These are phyloP conservation scores for Aspergillus sp. DNA, from an alignment of 2,329 filamentous ascomycete species.

Conservation along the genomic window DNA sequence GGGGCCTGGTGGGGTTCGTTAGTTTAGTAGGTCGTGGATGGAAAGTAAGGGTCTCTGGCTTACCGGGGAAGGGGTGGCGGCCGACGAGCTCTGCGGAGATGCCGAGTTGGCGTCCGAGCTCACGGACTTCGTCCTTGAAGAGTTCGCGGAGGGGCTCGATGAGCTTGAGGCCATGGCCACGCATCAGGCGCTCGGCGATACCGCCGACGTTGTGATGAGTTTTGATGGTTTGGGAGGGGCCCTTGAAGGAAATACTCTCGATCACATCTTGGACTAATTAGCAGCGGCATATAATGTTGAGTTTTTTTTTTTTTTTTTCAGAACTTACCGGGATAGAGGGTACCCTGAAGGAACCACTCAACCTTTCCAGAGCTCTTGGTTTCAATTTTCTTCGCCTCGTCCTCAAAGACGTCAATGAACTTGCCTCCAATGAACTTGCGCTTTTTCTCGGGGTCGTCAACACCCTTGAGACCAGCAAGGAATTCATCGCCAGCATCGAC, in stretches of 20 bases:
- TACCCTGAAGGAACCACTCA: constrained; percentile 85
- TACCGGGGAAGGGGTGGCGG: constrained; percentile 63
- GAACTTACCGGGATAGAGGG: constrained; percentile 63
- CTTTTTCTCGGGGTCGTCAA: constrained; percentile 81
- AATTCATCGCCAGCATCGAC: constrained; percentile 78
- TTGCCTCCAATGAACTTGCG: constrained; percentile 84
- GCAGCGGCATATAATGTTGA: not conserved
- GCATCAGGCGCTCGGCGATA: constrained; percentile 48
- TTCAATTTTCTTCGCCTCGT: constrained; percentile 73
- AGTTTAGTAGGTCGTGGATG: not conserved
- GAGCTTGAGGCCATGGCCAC: constrained; percentile 46
- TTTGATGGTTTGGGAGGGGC: constrained; percentile 70
- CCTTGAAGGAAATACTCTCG: constrained; percentile 71
- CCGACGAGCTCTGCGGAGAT: constrained; percentile 74
- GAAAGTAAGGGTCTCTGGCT: not conserved
- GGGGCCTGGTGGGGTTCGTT: constrained; percentile 48
- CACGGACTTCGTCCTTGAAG: constrained; percentile 81
- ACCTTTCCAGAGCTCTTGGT: constrained; percentile 69
- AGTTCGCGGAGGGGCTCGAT: constrained; percentile 78
- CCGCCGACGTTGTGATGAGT: constrained; percentile 58
- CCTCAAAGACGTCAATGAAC: constrained; percentile 81
- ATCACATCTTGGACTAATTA: constrained; percentile 53
- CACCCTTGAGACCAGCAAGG: constrained; percentile 71
- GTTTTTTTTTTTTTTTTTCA: too few relatives aligned
- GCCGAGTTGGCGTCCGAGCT: constrained; percentile 67